phyloP scores from a whole-genome alignment of 352 stramenopile genomes.

The Globisporangium solare region DNA sequence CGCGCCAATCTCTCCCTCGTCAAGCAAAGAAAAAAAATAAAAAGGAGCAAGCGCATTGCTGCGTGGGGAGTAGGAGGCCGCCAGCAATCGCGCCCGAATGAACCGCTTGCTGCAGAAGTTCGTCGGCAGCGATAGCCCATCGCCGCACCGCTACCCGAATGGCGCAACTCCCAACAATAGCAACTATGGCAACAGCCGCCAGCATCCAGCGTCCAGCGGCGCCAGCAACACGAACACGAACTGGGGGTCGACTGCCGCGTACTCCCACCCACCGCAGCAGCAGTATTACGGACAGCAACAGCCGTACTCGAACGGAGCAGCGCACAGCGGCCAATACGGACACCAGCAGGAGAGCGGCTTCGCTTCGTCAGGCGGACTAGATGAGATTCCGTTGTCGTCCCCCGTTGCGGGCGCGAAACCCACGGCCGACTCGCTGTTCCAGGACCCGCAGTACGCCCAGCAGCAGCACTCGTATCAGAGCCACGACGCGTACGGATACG shows the following conservation, averaged over 20 bases:
- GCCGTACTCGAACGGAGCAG: conserved; percentile 2
- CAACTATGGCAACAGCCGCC: neutral
- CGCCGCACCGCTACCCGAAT: neutral
- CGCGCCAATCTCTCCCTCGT: too few species aligned
- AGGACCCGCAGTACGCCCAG: conserved; percentile 10
- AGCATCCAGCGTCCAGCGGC: neutral
- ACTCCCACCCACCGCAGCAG: conserved; percentile 8
- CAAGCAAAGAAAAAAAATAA: neutral
- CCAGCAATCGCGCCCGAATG: neutral
- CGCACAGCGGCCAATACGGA: neutral
- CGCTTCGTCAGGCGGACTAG: conserved; percentile 5
- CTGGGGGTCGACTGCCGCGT: conserved; percentile 3
- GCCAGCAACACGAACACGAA: neutral
- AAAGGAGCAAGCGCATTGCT: neutral
- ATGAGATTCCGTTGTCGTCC: conserved; percentile 31
- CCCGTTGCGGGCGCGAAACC: conserved; percentile 16
- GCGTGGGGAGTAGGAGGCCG: neutral
- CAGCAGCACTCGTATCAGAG: conserved; percentile 10
- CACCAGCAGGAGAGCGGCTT: conserved; percentile 2
- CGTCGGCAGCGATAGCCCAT: conserved; percentile 8
- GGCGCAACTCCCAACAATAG: neutral
- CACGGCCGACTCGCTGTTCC: conserved; percentile 26
- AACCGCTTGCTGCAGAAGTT: conserved; percentile 19
- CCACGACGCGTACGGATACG: neutral
- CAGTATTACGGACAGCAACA: conserved; percentile 12